Conservation (phyloP, 2,329 filamentous ascomycete genomes). For the Leptographium galeiforme region DNA sequence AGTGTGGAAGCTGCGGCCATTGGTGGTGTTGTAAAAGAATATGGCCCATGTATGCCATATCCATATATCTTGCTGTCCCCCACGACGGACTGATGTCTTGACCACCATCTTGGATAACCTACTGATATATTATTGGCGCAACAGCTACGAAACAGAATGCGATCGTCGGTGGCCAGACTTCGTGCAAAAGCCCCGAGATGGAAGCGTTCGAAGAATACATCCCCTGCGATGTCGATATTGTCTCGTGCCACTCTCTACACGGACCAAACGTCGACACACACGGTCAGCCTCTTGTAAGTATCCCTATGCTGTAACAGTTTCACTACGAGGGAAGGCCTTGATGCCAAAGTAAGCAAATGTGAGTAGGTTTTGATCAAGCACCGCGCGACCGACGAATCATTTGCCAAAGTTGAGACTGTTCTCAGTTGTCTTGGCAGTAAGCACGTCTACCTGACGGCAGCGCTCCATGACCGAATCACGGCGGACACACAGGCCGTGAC, state of each 20-base stretch:
- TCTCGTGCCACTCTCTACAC: constrained; percentile 93
- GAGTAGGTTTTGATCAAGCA: constrained; percentile 71
- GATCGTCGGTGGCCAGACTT: constrained; percentile 94
- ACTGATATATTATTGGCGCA: background rate
- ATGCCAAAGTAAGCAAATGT: background rate
- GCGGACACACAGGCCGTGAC: constrained; percentile 97
- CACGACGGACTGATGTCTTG: background rate
- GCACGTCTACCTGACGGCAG: constrained; percentile 74
- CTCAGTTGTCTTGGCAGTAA: constrained; percentile 75
- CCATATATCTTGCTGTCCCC: background rate
- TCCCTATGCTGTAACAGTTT: background rate
- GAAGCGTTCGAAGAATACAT: constrained; percentile 82
- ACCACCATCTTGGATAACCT: background rate
- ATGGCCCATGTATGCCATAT: constrained; percentile 69
- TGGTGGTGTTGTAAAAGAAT: constrained; percentile 72
- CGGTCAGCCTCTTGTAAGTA: constrained; percentile 73
- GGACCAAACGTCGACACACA: constrained; percentile 79
- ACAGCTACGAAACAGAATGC: constrained; percentile 86
- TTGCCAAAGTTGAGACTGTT: constrained; percentile 66
- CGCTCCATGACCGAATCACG: constrained; percentile 89
- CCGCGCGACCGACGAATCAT: constrained; percentile 63
- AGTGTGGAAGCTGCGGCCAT: constrained; percentile 92
- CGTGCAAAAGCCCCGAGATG: constrained; percentile 95
- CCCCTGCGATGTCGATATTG: constrained; percentile 76
- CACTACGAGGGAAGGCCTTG: background rate